Conservation (phyloP, 129 eudicot genomes). For the Cynara cardunculus region DNA sequence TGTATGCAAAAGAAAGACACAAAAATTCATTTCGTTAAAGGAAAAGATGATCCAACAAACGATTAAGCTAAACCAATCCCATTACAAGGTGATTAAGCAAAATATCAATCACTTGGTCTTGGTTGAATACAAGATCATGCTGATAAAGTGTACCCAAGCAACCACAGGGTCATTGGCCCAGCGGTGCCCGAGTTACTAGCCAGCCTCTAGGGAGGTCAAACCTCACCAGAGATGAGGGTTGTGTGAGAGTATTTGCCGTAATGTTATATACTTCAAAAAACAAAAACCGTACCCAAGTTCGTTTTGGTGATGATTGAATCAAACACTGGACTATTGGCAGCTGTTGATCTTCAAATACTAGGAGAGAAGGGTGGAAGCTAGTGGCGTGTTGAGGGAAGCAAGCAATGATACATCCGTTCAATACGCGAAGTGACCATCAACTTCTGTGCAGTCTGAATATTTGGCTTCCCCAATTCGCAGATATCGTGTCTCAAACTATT, state of each 20-base stretch:
- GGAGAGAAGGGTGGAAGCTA: conserved; percentile 5
- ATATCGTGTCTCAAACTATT: conserved; percentile 87
- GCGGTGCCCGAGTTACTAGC: too few relatives aligned
- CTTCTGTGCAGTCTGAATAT: conserved; percentile 56
- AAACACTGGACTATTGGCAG: background rate
- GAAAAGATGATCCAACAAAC: background rate
- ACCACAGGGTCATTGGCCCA: too few relatives aligned
- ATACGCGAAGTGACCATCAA: conserved; percentile 64
- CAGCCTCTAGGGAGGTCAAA: background rate
- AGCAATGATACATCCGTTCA: conserved; percentile 75
- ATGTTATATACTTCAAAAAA: background rate
- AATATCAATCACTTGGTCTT: background rate
- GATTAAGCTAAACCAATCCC: background rate
- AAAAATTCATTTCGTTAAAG: background rate
- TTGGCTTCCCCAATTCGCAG: conserved; percentile 70
- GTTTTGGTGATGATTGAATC: background rate
- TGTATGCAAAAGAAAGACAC: background rate
- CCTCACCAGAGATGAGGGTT: background rate
- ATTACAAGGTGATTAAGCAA: background rate
- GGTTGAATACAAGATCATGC: background rate
- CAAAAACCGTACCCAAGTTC: background rate
- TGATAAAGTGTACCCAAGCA: background rate
- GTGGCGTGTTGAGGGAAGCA: conserved; percentile 62
- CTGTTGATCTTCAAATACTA: background rate
- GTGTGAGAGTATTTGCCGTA: background rate